Evolutionary conservation across 192 early-diverging fungal species (phyloP).

Genomic region (Kickxella alabastrina): DNA sequence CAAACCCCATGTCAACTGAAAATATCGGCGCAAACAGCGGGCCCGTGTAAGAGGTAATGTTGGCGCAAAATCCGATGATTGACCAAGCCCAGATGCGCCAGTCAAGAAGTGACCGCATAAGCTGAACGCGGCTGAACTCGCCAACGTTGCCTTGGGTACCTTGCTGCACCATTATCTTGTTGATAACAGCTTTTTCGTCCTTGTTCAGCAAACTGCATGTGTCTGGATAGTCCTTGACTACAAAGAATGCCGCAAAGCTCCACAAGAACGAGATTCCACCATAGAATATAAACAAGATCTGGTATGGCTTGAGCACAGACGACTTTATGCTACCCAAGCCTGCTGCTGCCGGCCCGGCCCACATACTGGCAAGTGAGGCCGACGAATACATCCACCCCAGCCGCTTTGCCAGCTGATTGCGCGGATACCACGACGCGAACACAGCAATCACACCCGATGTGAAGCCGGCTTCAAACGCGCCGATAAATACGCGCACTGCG

Average conservation of each 20-base stretch:
- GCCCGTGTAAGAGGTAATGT: conserved; percentile 6
- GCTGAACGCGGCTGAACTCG: conserved; percentile 9
- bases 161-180: conserved; percentile 10
- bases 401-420: conserved; percentile 5
- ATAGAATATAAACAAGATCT: conserved; percentile 12
- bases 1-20: conserved; percentile 8
- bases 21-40: conserved; percentile 10
- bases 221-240: conserved; percentile 11
- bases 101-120: conserved; percentile 1
- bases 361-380: conserved; percentile 9
- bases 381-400: conserved; percentile 12
- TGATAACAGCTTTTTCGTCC: conserved; percentile 6
- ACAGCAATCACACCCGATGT: conserved; percentile 8
- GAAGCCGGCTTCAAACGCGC: conserved; percentile 12
- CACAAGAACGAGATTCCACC: conserved; percentile 5
- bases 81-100: conserved; percentile 12
- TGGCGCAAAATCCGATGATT: not conserved
- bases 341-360: conserved; percentile 11
- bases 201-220: conserved; percentile 1
- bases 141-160: conserved; percentile 2
- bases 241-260: conserved; percentile 8
- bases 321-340: conserved; percentile 7
- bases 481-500: conserved; percentile 5
- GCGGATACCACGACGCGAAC: conserved; percentile 13
- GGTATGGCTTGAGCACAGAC: conserved; percentile 4